Evolutionary conservation across 352 stramenopile species (phyloP).

Genomic region (Globisporangium camurandrum): DNA sequence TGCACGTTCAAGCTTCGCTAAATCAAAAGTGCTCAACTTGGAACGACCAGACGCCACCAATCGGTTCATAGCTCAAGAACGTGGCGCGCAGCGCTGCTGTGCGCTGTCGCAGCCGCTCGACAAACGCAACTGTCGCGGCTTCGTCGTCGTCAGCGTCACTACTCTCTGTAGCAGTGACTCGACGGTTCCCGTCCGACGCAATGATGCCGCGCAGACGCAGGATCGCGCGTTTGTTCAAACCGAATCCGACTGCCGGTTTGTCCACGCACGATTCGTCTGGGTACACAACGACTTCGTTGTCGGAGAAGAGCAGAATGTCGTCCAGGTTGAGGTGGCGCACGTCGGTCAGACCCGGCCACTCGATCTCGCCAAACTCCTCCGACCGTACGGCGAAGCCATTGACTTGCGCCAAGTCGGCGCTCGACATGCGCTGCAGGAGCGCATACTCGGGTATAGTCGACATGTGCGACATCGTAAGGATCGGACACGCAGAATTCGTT

Average conservation of each 20-base stretch:
- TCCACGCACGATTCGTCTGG: slow-evolving; percentile 20
- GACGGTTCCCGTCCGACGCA: slow-evolving; percentile 10
- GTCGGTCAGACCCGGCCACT: slow-evolving; percentile 34
- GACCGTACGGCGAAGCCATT: slow-evolving; percentile 35
- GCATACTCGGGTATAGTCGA: slow-evolving; percentile 28
- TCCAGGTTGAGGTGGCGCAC: slow-evolving; percentile 40
- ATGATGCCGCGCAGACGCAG: slow-evolving; percentile 27
- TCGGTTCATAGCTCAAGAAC: slow-evolving; percentile 28
- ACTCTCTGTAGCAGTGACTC: no score
- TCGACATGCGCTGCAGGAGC: slow-evolving; percentile 27
- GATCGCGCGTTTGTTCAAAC: slow-evolving; percentile 41
- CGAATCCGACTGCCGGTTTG: slow-evolving; percentile 31
- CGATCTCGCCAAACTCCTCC: slow-evolving; percentile 23
- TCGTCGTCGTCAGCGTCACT: slow-evolving; percentile 6
- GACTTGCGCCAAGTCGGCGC: slow-evolving; percentile 27
- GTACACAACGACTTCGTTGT: slow-evolving; percentile 37
- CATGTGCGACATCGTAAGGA: slow-evolving; percentile 27
- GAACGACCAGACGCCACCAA: slow-evolving; percentile 36
- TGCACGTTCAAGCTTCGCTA: no score
- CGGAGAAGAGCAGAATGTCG: slow-evolving; percentile 27
- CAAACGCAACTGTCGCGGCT: slow-evolving; percentile 18
- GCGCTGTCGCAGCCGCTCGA: slow-evolving; percentile 27
- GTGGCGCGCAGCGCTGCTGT: slow-evolving; percentile 25
- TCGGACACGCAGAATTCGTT: slow-evolving; percentile 13
- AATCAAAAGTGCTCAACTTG: slow-evolving; percentile 39